These are phyloP conservation scores for Trypethelium eluteriae DNA, from an alignment of 495 filamentous ascomycete genomes.

Conservation along the genomic window DNA sequence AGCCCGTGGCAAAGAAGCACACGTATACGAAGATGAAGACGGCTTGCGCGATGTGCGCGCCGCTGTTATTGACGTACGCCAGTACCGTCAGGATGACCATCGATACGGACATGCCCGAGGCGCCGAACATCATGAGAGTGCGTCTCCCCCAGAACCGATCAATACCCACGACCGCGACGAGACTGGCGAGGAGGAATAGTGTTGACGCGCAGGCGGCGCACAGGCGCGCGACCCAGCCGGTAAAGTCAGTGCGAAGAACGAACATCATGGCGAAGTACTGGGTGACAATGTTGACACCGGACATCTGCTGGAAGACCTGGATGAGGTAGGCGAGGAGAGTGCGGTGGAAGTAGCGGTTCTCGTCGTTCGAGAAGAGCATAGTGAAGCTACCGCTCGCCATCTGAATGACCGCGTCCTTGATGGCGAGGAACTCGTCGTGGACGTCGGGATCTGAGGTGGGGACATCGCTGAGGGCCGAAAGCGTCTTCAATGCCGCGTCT, in stretches of 20 bases:
- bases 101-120: conserved; percentile 57
- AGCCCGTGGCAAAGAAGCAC: conserved; percentile 69
- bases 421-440: conserved; percentile 57
- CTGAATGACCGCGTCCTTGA: conserved; percentile 67
- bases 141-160: conserved; percentile 59
- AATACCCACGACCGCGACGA: conserved; percentile 63
- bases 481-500: conserved; percentile 56
- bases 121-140: conserved; percentile 64
- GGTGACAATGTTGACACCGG: conserved; percentile 68
- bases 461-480: conserved; percentile 53
- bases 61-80: conserved; percentile 29
- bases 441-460: conserved; percentile 47
- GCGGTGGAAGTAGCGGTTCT: conserved; percentile 67
- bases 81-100: conserved; percentile 61
- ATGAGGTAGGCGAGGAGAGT: conserved; percentile 59
- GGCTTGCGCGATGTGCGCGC: conserved; percentile 43
- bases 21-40: conserved; percentile 68
- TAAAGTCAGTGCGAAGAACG: conserved; percentile 48
- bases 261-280: conserved; percentile 66
- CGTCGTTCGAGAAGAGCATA: conserved; percentile 64
- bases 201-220: conserved; percentile 67
- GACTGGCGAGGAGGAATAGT: conserved; percentile 67
- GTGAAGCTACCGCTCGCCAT: conserved; percentile 54
- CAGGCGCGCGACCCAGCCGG: conserved; percentile 51
- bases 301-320: conserved; percentile 69